Conservation (phyloP, 768 basidiomycete genomes). For the Lyophyllum decastes region DNA sequence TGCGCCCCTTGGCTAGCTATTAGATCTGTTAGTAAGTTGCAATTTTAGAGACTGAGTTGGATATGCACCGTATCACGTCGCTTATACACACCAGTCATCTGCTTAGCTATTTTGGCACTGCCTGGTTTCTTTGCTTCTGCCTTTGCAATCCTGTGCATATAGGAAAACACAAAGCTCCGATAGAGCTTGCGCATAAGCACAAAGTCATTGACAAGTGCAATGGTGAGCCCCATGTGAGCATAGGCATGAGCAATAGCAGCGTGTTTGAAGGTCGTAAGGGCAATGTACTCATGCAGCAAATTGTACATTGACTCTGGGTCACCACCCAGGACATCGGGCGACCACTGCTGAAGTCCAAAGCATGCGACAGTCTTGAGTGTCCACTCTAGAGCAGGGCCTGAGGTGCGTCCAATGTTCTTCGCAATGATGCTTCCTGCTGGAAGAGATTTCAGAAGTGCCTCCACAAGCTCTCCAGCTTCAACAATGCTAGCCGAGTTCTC, state of each 20-base stretch:
- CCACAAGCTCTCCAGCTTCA: neutral
- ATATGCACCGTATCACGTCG: neutral
- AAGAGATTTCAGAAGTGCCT: neutral
- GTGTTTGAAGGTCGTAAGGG: constrained; percentile 14
- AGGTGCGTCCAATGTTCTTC: neutral
- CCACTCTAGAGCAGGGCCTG: neutral
- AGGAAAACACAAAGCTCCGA: constrained; percentile 17
- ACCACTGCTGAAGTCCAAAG: constrained; percentile 4
- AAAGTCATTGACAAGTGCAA: constrained; percentile 3
- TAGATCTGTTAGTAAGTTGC: neutral
- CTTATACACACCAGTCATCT: constrained; percentile 3
- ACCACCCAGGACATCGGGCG: constrained; percentile 11
- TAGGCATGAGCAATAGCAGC: constrained; percentile 7
- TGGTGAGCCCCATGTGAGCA: constrained; percentile 6
- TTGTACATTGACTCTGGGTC: constrained; percentile 16
- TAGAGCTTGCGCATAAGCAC: constrained; percentile 16
- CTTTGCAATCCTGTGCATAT: constrained; percentile 14
- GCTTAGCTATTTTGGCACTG: constrained; percentile 2
- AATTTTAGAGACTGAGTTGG: neutral
- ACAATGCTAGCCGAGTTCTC: constrained; percentile 3
- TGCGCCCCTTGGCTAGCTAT: constrained; percentile 6
- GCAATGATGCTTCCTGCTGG: neutral
- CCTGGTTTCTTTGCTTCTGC: constrained; percentile 13
- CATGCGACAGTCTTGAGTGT: neutral
- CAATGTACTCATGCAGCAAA: constrained; percentile 16